Evolutionary conservation across 2,329 filamentous ascomycete species (phyloP), one percentile per base, ranked within the genome.

Genomic region (Dactylellina drechsleri): DNA sequence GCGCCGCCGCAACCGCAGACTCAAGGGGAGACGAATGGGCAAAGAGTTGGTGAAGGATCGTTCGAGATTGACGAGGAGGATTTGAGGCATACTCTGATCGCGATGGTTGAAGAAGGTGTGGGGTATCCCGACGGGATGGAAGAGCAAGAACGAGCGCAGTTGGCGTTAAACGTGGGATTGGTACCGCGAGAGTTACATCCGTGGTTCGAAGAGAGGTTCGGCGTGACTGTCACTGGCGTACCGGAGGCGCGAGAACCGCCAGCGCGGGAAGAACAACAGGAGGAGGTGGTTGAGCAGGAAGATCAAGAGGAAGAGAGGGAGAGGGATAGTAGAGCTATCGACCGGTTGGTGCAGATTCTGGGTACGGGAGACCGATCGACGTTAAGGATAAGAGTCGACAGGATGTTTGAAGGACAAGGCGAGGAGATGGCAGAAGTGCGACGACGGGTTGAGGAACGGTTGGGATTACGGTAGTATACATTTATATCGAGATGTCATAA

Each of bases 291-390:
- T 23, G 41, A 81, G 80, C 79, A 80, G 74, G 78, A 80, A 68
- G 79, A 78, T 77, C 79, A 7, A 47, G 79, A 80, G 77, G 74
- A 66, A 80, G 67, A 65, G 49, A 50, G 81, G 79, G 80, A 80
- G 76, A 76, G 77, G 78, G 79, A 81, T 82, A 82, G 83, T 83
- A 84, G 83, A 81, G 79, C 71, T 13, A 68, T 75, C 13, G 71
- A 75, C 31, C 64, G 71, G 31, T 43, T 75, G 10, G 71, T 75
- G 15, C 72, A 72, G 54, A 76, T 72, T 50, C 40, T 72, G 6
- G 72, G 72, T 5, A 72, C 60, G 5, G 72, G 66, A 16, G 72
- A 76, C 20, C 60, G 26, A 20, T 31, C 61, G 15, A 72, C 31
- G 23, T 28, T 71, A 31, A 43, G 54, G 43, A 72, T 72, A 8